Base-by-base conservation (phyloP, 2,329 filamentous ascomycete species). In the Fusarium mundagurra region DNA sequence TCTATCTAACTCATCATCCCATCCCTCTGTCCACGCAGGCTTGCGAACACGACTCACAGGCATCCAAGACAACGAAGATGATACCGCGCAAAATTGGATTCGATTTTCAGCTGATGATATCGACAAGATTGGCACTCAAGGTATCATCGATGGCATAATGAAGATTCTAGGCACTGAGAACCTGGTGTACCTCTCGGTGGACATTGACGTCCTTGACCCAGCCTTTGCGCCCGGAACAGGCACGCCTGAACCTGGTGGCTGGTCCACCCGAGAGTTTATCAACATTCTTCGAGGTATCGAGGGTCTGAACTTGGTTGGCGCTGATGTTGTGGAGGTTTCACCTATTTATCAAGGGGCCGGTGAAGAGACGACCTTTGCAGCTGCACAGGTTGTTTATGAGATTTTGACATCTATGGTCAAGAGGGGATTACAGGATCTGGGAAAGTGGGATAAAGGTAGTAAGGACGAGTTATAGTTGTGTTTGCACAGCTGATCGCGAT, bases 201-300 rank as follows among this genome's bases (percentile, higher is more conserved):
- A 98, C 79, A 97, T 97, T 77, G 94, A 97, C 79, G 95, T 94
- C 1, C 86, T 97, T 3, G 94, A 97, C 80, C 94, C 95, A 0
- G 83, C 82, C 4, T 84, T 85, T 57, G 83, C 83, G 3, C 94
- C 94, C 0, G 94, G 92, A 4, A 97, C 94, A 0, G 95, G 95
- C 2, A 98, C 95, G 0, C 95, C 95, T 0, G 95, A 97, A 85
- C 93, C 94, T 0, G 95, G 95, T 61, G 95, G 95, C 38, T 98
- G 95, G 95, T 96, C 94, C 6, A 97, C 93, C 22, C 86, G 95
- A 51, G 95, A 98, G 85, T 86, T 98, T 75, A 96, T 97, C 71
- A 87, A 92, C 12, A 94, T 98, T 61, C 83, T 98, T 80, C 86
- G 94, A 38, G 94, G 94, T 0, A 89, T 98, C 38, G 95, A 98